These are phyloP conservation scores for Tetrapisispora fleetii DNA, from an alignment of 805 yeast genomes.

Conservation along the genomic window DNA sequence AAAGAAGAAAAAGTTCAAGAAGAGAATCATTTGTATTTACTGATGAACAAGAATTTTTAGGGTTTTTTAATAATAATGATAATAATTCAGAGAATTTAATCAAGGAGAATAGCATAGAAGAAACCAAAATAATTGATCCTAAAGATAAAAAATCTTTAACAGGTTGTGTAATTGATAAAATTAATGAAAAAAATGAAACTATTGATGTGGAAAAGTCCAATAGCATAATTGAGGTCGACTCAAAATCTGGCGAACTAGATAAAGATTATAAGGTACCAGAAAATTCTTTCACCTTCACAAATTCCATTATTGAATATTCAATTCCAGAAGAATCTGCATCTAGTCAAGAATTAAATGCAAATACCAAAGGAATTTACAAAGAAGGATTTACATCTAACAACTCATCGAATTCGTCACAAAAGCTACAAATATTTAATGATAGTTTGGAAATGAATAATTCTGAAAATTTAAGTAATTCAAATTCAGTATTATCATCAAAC, in stretches of 20 bases:
- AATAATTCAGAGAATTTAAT: background rate
- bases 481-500: background rate
- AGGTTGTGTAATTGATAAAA: background rate
- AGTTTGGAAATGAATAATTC: slow-evolving; percentile 9
- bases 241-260: slow-evolving; percentile 1
- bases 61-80: background rate
- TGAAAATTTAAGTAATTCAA: background rate
- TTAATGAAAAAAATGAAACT: background rate
- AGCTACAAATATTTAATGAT: slow-evolving; percentile 20
- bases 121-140: background rate
- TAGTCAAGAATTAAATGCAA: background rate
- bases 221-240: background rate
- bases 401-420: slow-evolving; percentile 11
- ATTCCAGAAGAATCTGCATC: slow-evolving; percentile 24
- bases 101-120: background rate
- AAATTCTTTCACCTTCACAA: slow-evolving; percentile 17
- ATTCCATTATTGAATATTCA: slow-evolving; percentile 25
- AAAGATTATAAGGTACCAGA: background rate
- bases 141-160: background rate
- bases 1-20: slow-evolving; percentile 32
- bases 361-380: background rate
- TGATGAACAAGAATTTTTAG: background rate
- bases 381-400: background rate
- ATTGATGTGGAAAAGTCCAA: background rate
- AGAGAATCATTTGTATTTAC: slow-evolving; percentile 32